A percentile compares a stretch with the other conserved stretches of the same genome.
Evolutionary conservation across 2,329 filamentous ascomycete species (phyloP).

Genomic region (Curvularia hawaiiensis): DNA sequence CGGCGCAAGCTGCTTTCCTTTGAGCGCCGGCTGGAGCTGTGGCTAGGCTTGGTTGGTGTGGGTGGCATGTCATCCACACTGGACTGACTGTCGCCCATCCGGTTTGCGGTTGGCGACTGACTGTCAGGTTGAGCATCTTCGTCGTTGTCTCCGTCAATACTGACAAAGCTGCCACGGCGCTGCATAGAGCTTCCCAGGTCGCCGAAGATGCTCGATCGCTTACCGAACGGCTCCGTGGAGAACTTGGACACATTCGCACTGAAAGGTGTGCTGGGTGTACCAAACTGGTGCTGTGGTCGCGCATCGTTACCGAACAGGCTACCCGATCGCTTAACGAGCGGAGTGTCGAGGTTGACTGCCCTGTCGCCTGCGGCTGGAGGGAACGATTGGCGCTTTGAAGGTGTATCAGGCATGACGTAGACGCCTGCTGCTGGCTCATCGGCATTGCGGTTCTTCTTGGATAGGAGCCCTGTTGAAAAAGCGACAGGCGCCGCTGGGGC

Average conservation of each 20-base stretch:
- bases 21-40: constrained; percentile 52
- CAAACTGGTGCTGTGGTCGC: constrained; percentile 74
- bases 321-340: constrained; percentile 42
- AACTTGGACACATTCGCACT: constrained; percentile 66
- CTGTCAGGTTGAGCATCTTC: constrained; percentile 58
- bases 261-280: constrained; percentile 81
- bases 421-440: constrained; percentile 63
- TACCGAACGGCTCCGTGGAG: constrained; percentile 70
- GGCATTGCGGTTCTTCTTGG: constrained; percentile 83
- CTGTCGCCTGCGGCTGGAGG: constrained; percentile 60
- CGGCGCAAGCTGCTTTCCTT: constrained; percentile 59
- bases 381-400: constrained; percentile 87
- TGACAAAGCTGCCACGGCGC: constrained; percentile 74
- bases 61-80: constrained; percentile 81
- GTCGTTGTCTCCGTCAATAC: constrained; percentile 82
- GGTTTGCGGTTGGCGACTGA: constrained; percentile 61
- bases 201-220: constrained; percentile 67
- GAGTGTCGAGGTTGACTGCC: constrained; percentile 48
- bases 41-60: constrained; percentile 81
- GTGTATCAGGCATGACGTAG: constrained; percentile 87
- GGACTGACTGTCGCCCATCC: constrained; percentile 59
- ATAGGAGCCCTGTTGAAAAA: constrained; percentile 85
- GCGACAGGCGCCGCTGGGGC: constrained; percentile 75
- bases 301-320: constrained; percentile 68
- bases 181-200: constrained; percentile 58